Percentiles rank a stretch among this genome's conserved stretches.
phyloP scores from a whole-genome alignment of 495 filamentous ascomycete species.

The Penicillium daleae region DNA sequence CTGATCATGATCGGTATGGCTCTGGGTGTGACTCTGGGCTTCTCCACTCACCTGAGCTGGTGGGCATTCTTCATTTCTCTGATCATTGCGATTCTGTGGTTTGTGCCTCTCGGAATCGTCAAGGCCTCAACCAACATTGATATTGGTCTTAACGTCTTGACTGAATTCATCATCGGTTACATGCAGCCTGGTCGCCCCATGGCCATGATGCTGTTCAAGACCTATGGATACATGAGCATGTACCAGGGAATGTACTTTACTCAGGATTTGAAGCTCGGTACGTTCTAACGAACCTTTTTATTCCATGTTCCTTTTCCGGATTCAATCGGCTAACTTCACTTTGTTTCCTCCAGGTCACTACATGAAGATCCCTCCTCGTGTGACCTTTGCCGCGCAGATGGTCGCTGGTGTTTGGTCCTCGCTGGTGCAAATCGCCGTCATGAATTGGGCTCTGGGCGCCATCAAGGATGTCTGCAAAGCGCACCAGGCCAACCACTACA shows the following conservation, averaged over 20 bases:
- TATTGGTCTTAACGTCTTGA: conserved; percentile 60
- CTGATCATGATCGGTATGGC: conserved; percentile 55
- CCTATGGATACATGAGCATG: conserved; percentile 62
- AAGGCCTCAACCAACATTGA: conserved; percentile 58
- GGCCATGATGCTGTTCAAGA: conserved; percentile 70
- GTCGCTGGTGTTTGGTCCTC: conserved; percentile 58
- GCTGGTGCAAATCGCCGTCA: conserved; percentile 61
- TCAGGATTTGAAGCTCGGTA: conserved; percentile 55
- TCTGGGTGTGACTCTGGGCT: conserved; percentile 56
- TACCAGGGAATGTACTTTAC: conserved; percentile 58
- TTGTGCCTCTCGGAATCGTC: conserved; percentile 58
- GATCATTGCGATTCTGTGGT: conserved; percentile 53
- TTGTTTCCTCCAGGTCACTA: conserved; percentile 57
- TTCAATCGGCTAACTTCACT: neutral
- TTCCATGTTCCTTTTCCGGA: neutral
- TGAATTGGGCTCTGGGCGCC: conserved; percentile 63
- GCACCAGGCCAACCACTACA: conserved; percentile 58
- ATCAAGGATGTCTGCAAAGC: conserved; percentile 56
- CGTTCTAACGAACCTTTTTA: neutral
- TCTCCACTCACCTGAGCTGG: conserved; percentile 54
- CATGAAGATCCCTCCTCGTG: conserved; percentile 66
- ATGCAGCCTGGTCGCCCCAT: conserved; percentile 63
- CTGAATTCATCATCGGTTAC: conserved; percentile 67
- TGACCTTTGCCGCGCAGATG: conserved; percentile 62
- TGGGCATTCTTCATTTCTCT: conserved; percentile 58